Evolutionary conservation across 371 early-diverging fungal genomes (phyloP).

Genomic region (Chytridiales sp.): DNA sequence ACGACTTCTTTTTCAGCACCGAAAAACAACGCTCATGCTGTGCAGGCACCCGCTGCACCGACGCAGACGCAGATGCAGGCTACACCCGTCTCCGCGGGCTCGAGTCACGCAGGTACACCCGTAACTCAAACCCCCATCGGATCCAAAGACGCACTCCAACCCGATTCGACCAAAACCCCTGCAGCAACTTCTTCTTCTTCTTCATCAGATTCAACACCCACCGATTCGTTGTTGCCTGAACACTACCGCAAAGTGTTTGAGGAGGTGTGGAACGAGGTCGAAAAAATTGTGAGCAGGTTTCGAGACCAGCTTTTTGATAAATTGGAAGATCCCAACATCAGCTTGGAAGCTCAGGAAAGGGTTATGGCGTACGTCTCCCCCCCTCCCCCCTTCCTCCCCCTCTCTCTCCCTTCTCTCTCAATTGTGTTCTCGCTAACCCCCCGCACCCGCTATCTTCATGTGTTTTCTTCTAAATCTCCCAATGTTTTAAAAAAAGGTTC

Average conservation of each 20-base stretch:
- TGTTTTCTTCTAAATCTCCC: neutral
- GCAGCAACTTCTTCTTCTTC: neutral
- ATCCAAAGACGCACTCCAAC: no score
- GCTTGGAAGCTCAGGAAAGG: conserved; percentile 88
- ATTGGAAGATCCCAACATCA: conserved; percentile 73
- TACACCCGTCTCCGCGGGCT: neutral
- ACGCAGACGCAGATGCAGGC: neutral
- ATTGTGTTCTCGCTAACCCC: no score
- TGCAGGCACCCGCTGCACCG: conserved; percentile 11
- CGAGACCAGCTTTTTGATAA: conserved; percentile 70
- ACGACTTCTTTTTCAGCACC: conserved; percentile 40
- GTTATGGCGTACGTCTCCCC: conserved; percentile 77
- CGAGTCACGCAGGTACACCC: no score
- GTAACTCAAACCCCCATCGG: no score
- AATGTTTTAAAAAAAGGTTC: conserved; percentile 45
- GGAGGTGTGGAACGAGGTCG: conserved; percentile 91
- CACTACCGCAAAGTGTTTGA: conserved; percentile 83
- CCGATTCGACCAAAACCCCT: no score
- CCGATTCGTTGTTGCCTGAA: conserved; percentile 33
- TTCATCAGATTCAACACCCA: neutral
- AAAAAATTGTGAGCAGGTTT: conserved; percentile 72
- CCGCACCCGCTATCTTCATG: neutral
- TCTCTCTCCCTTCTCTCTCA: no score
- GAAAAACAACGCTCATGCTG: conserved; percentile 29
- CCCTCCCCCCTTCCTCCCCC: no score